Conservation (phyloP, 352 stramenopile species). For the Phytophthora foliorum region DNA sequence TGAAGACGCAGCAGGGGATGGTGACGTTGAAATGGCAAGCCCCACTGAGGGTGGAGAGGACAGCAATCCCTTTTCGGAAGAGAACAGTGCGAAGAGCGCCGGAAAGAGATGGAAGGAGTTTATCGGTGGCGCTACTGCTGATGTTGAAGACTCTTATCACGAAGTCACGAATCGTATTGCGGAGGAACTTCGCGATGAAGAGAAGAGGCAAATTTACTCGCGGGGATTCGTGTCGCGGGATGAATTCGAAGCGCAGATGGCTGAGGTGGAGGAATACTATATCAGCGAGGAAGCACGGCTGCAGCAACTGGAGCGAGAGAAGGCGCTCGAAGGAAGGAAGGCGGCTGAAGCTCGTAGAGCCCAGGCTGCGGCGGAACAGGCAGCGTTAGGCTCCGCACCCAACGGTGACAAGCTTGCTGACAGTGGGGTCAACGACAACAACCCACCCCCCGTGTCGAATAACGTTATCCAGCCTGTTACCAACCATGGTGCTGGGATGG, state of each 20-base stretch:
- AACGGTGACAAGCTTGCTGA: conserved; percentile 5
- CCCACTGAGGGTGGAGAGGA: conserved; percentile 18
- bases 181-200: conserved; percentile 53
- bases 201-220: conserved; percentile 56
- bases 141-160: conserved; percentile 54
- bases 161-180: conserved; percentile 63
- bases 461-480: conserved; percentile 6
- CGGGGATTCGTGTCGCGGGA: conserved; percentile 67
- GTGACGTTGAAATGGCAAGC: conserved; percentile 19
- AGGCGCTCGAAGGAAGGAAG: conserved; percentile 39
- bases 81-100: conserved; percentile 32
- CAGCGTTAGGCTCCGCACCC: not conserved
- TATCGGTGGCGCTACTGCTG: conserved; percentile 65
- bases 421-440: conserved; percentile 3
- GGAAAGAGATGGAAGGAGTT: conserved; percentile 72
- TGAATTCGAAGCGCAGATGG: conserved; percentile 51
- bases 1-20: conserved; percentile 17
- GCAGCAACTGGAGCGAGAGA: conserved; percentile 38
- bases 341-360: conserved; percentile 31
- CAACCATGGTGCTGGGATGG: not conserved
- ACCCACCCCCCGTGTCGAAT: conserved; percentile 3
- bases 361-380: conserved; percentile 14
- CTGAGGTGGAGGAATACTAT: conserved; percentile 43
- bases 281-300: conserved; percentile 45
- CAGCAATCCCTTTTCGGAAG: conserved; percentile 28